Conservation (phyloP, 2,329 filamentous ascomycete species). For the Diaporthe sp. region DNA sequence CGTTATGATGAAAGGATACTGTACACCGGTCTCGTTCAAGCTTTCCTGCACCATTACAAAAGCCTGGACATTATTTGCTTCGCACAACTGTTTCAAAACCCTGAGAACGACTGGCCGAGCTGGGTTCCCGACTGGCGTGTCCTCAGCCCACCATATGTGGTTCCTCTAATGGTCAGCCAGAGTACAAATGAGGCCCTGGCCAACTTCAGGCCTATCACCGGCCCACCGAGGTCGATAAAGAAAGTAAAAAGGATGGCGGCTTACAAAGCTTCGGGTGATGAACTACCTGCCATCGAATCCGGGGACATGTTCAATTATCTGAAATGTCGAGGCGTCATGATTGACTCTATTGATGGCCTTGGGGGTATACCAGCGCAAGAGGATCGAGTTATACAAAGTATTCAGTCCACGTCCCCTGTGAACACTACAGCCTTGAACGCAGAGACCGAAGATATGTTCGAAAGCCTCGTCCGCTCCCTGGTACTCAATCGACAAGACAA, state of each 20-base stretch:
- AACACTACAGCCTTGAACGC: neutral
- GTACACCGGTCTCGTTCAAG: slow-evolving; percentile 29
- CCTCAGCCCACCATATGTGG: slow-evolving; percentile 13
- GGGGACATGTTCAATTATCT: slow-evolving; percentile 1
- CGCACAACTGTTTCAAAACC: slow-evolving; percentile 28
- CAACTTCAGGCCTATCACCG: slow-evolving; percentile 29
- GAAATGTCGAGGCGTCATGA: slow-evolving; percentile 18
- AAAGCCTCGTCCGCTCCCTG: slow-evolving; percentile 15
- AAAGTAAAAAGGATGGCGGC: neutral
- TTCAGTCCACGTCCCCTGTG: slow-evolving; percentile 18
- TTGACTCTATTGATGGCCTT: slow-evolving; percentile 32
- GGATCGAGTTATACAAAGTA: neutral
- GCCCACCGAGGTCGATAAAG: neutral
- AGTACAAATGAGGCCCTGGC: slow-evolving; percentile 31
- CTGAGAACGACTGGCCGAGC: slow-evolving; percentile 17
- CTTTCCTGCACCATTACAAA: slow-evolving; percentile 15
- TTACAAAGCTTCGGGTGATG: slow-evolving; percentile 15
- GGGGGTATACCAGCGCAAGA: neutral
- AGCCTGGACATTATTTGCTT: slow-evolving; percentile 35
- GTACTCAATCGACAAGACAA: slow-evolving; percentile 32
- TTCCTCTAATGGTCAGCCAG: slow-evolving; percentile 37
- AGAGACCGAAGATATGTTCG: neutral
- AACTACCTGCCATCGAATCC: neutral
- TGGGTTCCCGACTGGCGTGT: slow-evolving; percentile 37
- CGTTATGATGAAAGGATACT: slow-evolving; percentile 25